Conservation (phyloP, 2,329 filamentous ascomycete genomes). For the Periconia macrospinosa region DNA sequence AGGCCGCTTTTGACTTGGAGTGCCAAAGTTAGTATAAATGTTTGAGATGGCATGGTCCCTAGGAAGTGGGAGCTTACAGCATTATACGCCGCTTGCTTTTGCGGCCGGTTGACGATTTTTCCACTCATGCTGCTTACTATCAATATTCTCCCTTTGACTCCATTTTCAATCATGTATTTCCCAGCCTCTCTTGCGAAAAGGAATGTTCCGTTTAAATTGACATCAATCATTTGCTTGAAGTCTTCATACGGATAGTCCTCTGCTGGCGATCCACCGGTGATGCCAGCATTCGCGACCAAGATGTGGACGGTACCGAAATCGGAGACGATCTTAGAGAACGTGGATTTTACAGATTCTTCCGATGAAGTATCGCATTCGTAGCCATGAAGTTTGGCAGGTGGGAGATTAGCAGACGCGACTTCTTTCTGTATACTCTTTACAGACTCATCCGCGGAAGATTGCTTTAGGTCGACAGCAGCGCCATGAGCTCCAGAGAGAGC, state of each 20-base stretch:
- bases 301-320: slow-evolving; percentile 44
- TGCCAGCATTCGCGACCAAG: slow-evolving; percentile 45
- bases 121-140: slow-evolving; percentile 69
- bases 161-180: slow-evolving; percentile 67
- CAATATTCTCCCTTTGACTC: slow-evolving; percentile 72
- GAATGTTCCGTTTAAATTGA: slow-evolving; percentile 74
- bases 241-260: slow-evolving; percentile 75
- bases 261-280: slow-evolving; percentile 57
- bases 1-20: slow-evolving; percentile 70
- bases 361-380: slow-evolving; percentile 46
- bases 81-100: slow-evolving; percentile 83
- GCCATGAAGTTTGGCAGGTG: slow-evolving; percentile 32
- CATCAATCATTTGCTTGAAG: slow-evolving; percentile 78
- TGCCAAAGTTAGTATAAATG: background rate
- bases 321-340: slow-evolving; percentile 34
- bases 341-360: slow-evolving; percentile 40
- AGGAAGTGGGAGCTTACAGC: slow-evolving; percentile 42
- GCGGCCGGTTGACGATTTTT: slow-evolving; percentile 55
- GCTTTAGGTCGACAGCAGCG: slow-evolving; percentile 35
- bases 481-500: slow-evolving; percentile 33
- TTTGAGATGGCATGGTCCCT: background rate
- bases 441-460: slow-evolving; percentile 18
- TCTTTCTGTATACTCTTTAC: slow-evolving; percentile 11
- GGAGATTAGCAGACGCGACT: slow-evolving; percentile 5
- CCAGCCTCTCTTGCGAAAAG: slow-evolving; percentile 66